Evolutionary conservation across 2,329 filamentous ascomycete genomes (phyloP), one percentile per base, ranked within the genome.

Genomic region (Didymella arachidicola): DNA sequence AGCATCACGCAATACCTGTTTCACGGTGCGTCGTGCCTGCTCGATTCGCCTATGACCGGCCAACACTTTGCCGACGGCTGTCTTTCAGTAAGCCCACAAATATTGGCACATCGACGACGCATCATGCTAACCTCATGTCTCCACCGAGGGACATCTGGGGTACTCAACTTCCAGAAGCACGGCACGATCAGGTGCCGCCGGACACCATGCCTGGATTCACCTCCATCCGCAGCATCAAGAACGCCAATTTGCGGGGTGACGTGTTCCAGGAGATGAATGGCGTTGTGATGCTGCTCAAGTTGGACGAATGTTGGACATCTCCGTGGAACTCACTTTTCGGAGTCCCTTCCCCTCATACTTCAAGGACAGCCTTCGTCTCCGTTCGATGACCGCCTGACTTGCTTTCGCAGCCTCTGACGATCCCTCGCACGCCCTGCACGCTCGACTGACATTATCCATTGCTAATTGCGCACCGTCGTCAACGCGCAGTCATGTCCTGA

Each of bases 251-350:
- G 32, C 32, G 32, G 32, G 32, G 32, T 36, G 16, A 16, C 32
- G 32, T 36, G 32, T 7, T 36, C 14, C 32, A 36, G 16, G 32
- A 36, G n/a, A 36, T 36, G 32, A 36, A 36, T 36, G 66, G 66
- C 67, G 62, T 66, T 48, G 50, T 61, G 55, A 52, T 57, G 43
- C 56, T 54, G 45, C 59, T 62, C 49, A 38, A 61, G 62, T 49
- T 58, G 48, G 57, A 44, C 47, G 62, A 63, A 62, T 61, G 54
- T 46, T 48, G 41, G 66, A 50, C 71, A 72, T 75, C 71, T 74
- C 72, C 72, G 67, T 67, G 72, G 72, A 71, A 64, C 39, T 59
- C 26, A 39, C 57, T 45, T 27, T 32, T 57, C 53, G 55, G 36
- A 49, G 30, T 43, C 43, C 42, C 50, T 25, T 59, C 29, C 41